Base-by-base conservation (phyloP, 495 filamentous ascomycete species). In the Podospora anserina region DNA sequence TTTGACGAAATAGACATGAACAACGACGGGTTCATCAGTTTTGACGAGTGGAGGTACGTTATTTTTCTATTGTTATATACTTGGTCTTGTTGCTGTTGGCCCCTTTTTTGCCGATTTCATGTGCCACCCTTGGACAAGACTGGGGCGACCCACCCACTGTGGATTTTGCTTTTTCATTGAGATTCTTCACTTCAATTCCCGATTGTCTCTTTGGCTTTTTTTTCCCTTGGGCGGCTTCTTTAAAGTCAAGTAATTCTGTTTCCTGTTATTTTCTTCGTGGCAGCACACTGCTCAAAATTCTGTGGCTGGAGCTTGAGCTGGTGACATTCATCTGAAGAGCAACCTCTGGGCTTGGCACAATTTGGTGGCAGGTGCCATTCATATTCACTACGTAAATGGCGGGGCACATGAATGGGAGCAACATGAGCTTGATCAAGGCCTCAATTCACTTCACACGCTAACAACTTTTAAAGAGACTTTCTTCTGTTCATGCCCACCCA, bases 41-140 rank as follows among this genome's bases (percentile, higher is more conserved):
- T 95, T 79, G 87, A 91, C 66, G 95, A 99, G 82, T 99, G 95
- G 95, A 91, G 95, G 94, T 98, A 90, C 75, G 88, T 78, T 68
- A 19, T 61, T 6, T 6, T 58, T 57, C 64, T 49, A 53, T 63
- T 60, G 66, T 65, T 64, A 18, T 61, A 34, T 30, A n/a, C 49
- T 32, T 53, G 63, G 53, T 59, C 15, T 27, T 18, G 5, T 16
- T 66, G 15, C 49, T 39, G 44, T 69, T 67, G 56, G 39, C 63
- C 49, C 23, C 28, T 9, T 18, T 61, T n/a, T 59, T 27, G 34
- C 39, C 28, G 54, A 20, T 53, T 62, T 56, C 4, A 28, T 68
- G 61, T 65, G 64, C 64, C 49, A 9, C 63, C 13, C 63, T 60
- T 28, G 61, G n/a, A 5, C 27, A 11, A 57, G 44, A 44, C 49